Evolutionary conservation across 2,329 filamentous ascomycete species (phyloP), one percentile per base, ranked within the genome.

Genomic region (Pezicula neosporulosa): DNA sequence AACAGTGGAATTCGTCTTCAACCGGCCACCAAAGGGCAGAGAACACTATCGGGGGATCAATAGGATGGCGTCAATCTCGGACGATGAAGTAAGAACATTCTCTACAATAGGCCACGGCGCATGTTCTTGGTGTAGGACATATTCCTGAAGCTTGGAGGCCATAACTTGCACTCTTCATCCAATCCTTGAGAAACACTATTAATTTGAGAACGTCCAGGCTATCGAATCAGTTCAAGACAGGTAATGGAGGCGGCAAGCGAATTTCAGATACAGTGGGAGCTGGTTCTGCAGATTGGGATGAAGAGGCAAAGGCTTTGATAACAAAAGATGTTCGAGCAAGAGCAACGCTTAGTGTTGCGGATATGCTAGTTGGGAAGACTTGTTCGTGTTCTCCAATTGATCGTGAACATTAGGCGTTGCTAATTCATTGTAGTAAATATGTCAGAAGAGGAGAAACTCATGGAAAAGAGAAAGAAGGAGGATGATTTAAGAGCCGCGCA

Each of bases 21-120:
- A 85, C 86, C 1, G 89, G 89, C 43, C 90, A 96, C 66, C 91
- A 96, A 69, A 79, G 83, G 38, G 82, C 88, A 39, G 87, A 93
- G 53, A 85, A 82, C 53, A 71, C 74, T 3, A 76, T 86, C 1
- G 80, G 81, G 2, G 78, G 80, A 21, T 79, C 76, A 60, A 83
- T 73, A 57, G 78, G 81, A 64, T 95, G 90, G 90, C 83, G 89
- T 21, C 76, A 83, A 47, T 86, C 83, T 13, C 81, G 89, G 39
- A 80, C 77, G 42, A 69, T 76, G 49, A 94, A 93, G 24, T 24
- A 24, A 24, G 24, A 6, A 24, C 24, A 4, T 6, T 24, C 24
- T 24, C 24, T 24, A 24, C 24, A 24, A 24, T 24, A 24, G 7
- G 6, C 24, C 24, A 24, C 24, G 24, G 24, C 24, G 24, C 24